A percentile compares a stretch with the other conserved stretches of the same genome.
Conservation (phyloP, 2,329 filamentous ascomycete species). For the Monosporascus sp. region DNA sequence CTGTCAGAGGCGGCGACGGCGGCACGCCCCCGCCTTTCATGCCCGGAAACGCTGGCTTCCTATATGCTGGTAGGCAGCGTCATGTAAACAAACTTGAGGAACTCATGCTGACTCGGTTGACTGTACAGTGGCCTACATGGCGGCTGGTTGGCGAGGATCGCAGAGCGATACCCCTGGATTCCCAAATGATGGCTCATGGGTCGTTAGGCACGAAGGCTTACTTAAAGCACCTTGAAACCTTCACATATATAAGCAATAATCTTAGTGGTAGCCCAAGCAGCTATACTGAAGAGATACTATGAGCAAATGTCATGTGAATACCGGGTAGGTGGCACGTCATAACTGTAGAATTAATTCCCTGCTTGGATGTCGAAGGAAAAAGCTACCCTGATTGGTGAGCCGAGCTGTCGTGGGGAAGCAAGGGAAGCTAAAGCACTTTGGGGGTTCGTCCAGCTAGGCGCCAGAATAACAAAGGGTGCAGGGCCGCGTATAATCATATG, state of each 20-base stretch:
- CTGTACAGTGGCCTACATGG: constrained; percentile 31
- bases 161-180: constrained; percentile 29
- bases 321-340: too few relatives aligned
- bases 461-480: too few relatives aligned
- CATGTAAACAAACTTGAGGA: accelerated
- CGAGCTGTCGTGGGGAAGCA: too few relatives aligned
- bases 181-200: constrained; percentile 29
- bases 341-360: too few relatives aligned
- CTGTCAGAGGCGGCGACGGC: constrained; percentile 24
- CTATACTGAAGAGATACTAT: neutral
- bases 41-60: constrained; percentile 32
- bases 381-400: too few relatives aligned
- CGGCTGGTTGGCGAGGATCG: constrained; percentile 25
- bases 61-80: constrained; percentile 23
- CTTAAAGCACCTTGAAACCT: constrained; percentile 25
- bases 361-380: too few relatives aligned
- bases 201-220: constrained; percentile 30
- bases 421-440: too few relatives aligned
- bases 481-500: too few relatives aligned
- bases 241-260: neutral
- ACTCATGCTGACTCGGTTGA: constrained; percentile 1
- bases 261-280: neutral
- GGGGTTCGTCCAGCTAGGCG: too few relatives aligned
- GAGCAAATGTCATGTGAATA: neutral
- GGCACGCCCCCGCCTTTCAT: constrained; percentile 29